Percentiles rank a stretch among this genome's conserved stretches.
Conservation (phyloP, 768 basidiomycete genomes). For the Postia placenta region DNA sequence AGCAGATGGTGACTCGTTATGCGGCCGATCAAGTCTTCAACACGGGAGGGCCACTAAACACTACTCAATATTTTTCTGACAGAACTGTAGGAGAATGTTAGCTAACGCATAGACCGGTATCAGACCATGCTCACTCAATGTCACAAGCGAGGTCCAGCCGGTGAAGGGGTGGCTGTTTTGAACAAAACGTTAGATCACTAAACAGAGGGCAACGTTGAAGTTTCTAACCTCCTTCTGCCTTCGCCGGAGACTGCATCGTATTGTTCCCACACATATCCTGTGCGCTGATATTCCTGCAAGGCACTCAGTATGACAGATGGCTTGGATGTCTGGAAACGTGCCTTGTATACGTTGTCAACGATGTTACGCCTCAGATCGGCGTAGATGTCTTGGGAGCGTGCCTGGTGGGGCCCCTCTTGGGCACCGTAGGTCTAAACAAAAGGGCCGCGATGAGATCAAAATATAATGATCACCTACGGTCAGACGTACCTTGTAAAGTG, state of each 20-base stretch:
- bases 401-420: conserved; percentile 76
- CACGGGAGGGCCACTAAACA: not conserved
- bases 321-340: conserved; percentile 18
- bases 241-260: conserved; percentile 83
- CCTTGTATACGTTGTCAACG: conserved; percentile 77
- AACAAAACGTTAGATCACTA: conserved; percentile 4
- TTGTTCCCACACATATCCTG: conserved; percentile 97
- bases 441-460: not conserved
- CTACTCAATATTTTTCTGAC: conserved; percentile 56
- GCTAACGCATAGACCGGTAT: not conserved
- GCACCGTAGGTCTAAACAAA: conserved; percentile 62
- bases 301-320: not conserved
- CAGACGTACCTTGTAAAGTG: conserved; percentile 63
- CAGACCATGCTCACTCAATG: conserved; percentile 61
- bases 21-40: no score
- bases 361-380: conserved; percentile 73
- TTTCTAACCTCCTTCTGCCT: conserved; percentile 73
- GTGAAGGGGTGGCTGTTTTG: conserved; percentile 84
- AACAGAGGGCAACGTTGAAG: not conserved
- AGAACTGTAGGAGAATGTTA: conserved; percentile 38
- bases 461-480: not conserved
- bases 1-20: no score
- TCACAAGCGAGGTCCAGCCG: conserved; percentile 89
- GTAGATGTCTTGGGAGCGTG: conserved; percentile 74
- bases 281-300: conserved; percentile 79